Conservation (phyloP, 1,284 basidiomycete species). For the Pterulicium gracile region DNA sequence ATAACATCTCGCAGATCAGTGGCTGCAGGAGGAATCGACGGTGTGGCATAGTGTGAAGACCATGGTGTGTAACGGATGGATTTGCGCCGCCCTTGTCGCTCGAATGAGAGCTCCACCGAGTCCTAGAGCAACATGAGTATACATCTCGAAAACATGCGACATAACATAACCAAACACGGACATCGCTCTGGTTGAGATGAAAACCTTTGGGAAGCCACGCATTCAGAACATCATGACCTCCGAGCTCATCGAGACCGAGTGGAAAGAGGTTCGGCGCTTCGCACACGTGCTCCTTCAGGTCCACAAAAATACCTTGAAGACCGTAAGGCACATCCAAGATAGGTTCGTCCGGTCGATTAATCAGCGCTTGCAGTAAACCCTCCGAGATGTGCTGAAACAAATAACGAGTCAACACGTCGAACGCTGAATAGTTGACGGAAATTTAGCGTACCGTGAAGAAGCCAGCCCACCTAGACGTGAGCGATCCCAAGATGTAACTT, state of each 20-base stretch:
- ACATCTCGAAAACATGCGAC: no score
- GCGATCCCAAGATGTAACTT: constrained; percentile 28
- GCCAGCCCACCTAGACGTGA: constrained; percentile 31
- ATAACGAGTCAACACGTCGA: constrained; percentile 6
- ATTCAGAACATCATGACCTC: constrained; percentile 30
- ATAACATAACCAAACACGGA: constrained; percentile 17
- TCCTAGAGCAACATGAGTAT: no score
- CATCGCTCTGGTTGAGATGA: constrained; percentile 20
- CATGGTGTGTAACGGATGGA: no score
- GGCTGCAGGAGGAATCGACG: constrained; percentile 8
- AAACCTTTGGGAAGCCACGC: constrained; percentile 32
- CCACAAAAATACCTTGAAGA: constrained; percentile 27
- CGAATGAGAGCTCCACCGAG: no score
- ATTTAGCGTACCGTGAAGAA: constrained; percentile 23
- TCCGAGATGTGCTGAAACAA: constrained; percentile 12
- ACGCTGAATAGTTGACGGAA: no score
- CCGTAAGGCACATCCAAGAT: constrained; percentile 16
- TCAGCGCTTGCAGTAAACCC: no score
- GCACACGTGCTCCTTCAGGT: constrained; percentile 36
- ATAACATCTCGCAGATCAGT: constrained; percentile 36
- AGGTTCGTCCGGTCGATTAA: constrained; percentile 13
- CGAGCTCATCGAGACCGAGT: constrained; percentile 20
- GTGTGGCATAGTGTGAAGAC: no score
- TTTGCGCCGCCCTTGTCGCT: no score
- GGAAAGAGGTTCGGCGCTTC: constrained; percentile 24